Evolutionary conservation across 2,329 filamentous ascomycete species (phyloP).

Genomic region (Dothideomycetes sp.): DNA sequence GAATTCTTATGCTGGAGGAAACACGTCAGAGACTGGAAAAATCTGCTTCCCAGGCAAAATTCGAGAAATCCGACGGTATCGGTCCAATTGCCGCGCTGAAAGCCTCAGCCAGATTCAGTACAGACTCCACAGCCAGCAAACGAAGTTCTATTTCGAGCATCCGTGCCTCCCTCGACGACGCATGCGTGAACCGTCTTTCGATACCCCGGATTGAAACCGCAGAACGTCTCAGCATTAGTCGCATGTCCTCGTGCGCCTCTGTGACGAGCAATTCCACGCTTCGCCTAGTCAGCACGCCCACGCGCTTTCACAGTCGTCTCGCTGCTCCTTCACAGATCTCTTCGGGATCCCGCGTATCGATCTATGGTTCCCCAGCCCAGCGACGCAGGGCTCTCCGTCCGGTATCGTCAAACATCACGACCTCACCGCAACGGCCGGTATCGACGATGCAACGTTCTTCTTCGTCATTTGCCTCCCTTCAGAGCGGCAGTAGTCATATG

Average conservation of each 20-base stretch:
- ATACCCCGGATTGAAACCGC: conserved; percentile 22
- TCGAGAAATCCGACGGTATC: background rate
- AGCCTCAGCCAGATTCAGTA: conserved; percentile 15
- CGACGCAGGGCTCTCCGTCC: conserved; percentile 20
- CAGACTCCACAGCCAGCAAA: conserved; percentile 12
- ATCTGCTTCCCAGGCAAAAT: background rate
- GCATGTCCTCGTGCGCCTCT: conserved; percentile 21
- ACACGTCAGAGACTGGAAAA: background rate
- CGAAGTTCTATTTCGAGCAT: conserved; percentile 14
- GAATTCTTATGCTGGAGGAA: background rate
- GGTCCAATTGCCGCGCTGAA: background rate
- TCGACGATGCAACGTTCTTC: too few species aligned
- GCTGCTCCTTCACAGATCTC: too few species aligned
- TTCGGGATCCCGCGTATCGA: conserved; percentile 23
- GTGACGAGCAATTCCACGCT: conserved; percentile 15
- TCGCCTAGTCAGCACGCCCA: conserved; percentile 24
- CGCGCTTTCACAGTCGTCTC: conserved; percentile 14
- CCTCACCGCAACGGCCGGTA: conserved; percentile 18
- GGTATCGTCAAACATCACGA: conserved; percentile 22
- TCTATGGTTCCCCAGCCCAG: conserved; percentile 29
- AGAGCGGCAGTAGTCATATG: too few species aligned
- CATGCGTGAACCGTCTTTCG: conserved; percentile 16
- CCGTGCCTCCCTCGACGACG: conserved; percentile 14
- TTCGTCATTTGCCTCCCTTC: too few species aligned
- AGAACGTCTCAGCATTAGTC: conserved; percentile 24